Conservation (phyloP, 257 asterid species). For the Parsonsia alboflavescens region DNA sequence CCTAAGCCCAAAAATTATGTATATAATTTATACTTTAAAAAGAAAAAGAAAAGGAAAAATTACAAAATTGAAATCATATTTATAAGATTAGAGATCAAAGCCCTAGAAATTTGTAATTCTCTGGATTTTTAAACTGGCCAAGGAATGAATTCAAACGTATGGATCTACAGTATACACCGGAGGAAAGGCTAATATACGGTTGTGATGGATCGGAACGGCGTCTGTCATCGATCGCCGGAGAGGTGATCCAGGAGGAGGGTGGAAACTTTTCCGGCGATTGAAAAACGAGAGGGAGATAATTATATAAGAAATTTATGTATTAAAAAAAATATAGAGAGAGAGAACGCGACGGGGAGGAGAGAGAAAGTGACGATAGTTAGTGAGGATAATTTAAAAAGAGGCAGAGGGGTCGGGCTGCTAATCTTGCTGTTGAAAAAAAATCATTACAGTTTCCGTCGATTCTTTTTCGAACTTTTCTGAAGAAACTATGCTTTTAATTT, state of each 20-base stretch:
- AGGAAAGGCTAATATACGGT: background rate
- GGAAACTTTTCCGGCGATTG: conserved; percentile 28
- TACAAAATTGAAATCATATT: background rate
- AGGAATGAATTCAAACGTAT: background rate
- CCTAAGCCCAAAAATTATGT: conserved; percentile 26
- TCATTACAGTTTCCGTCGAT: too few species aligned
- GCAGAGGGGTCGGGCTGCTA: background rate
- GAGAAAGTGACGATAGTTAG: conserved; percentile 10
- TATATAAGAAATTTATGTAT: conserved; percentile 5
- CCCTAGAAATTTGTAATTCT: conserved; percentile 6
- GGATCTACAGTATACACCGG: conserved; percentile 8
- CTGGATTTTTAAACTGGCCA: background rate
- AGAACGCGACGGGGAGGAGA: background rate
- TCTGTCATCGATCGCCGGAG: conserved; percentile 28
- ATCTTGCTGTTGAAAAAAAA: conserved; percentile 8
- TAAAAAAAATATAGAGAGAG: background rate
- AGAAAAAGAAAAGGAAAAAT: background rate
- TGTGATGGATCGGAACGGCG: conserved; percentile 6
- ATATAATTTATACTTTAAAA: background rate
- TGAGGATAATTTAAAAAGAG: conserved; percentile 18
- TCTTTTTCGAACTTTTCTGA: background rate
- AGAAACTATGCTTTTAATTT: background rate
- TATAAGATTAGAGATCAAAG: conserved; percentile 15
- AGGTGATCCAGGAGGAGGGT: conserved; percentile 14
- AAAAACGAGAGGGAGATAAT: conserved; percentile 8